phyloP scores from a whole-genome alignment of 306 rosid genomes.

The Mimosa bimucronata region DNA sequence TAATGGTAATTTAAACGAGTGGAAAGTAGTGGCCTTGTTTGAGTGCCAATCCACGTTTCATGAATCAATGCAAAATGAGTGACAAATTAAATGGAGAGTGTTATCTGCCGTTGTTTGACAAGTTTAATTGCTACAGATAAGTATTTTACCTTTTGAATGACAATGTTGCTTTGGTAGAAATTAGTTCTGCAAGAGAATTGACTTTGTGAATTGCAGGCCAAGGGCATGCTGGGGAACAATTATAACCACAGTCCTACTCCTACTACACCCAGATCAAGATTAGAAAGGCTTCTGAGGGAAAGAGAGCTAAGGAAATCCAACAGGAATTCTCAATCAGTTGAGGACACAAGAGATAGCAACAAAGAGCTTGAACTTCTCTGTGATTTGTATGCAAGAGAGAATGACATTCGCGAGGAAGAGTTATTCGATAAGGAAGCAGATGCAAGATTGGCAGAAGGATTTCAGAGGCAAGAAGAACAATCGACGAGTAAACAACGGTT shows the following conservation, averaged over 20 bases:
- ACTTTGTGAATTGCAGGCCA: slow-evolving; percentile 43
- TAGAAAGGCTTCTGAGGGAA: slow-evolving; percentile 95
- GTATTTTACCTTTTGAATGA: not conserved
- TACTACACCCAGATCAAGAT: slow-evolving; percentile 72
- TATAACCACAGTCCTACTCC: slow-evolving; percentile 65
- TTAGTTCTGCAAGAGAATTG: slow-evolving; percentile 7
- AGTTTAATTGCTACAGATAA: no score
- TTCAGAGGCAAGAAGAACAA: slow-evolving; percentile 60
- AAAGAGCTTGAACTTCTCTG: slow-evolving; percentile 45
- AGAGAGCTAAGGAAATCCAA: slow-evolving; percentile 80
- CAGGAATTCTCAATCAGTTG: slow-evolving; percentile 44
- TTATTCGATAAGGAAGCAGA: slow-evolving; percentile 44
- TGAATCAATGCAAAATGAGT: not conserved
- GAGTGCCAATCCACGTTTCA: no score
- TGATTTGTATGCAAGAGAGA: slow-evolving; percentile 38
- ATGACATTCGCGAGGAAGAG: slow-evolving; percentile 60
- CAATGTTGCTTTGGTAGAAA: slow-evolving; percentile 1
- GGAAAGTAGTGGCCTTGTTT: no score
- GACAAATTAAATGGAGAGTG: slow-evolving; percentile 16
- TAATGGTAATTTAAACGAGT: not conserved
- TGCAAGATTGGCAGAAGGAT: slow-evolving; percentile 49
- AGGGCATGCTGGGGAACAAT: slow-evolving; percentile 70
- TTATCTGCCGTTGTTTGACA: slow-evolving; percentile 18
- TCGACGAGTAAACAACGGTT: slow-evolving; percentile 65
- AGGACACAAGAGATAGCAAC: slow-evolving; percentile 56